phyloP scores from a whole-genome alignment of 495 filamentous ascomycete species.

The Penicillium crystallinum region DNA sequence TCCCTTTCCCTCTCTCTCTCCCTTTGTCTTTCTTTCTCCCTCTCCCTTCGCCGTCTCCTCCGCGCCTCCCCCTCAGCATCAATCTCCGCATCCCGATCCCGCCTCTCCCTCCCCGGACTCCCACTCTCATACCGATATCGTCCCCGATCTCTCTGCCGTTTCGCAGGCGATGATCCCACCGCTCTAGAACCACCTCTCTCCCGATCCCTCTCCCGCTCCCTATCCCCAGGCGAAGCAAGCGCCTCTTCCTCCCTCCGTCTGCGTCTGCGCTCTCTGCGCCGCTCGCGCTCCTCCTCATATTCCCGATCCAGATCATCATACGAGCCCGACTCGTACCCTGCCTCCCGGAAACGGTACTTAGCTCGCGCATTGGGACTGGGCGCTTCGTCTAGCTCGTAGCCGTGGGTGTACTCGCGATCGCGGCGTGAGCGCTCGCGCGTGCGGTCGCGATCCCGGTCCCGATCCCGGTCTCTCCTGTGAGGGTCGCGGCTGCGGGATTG shows the following conservation, averaged over 20 bases:
- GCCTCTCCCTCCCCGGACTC: slow-evolving; percentile 21
- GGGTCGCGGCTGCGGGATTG: slow-evolving; percentile 40
- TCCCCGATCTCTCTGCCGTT: slow-evolving; percentile 27
- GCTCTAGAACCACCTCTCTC: slow-evolving; percentile 28
- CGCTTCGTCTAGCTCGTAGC: slow-evolving; percentile 11
- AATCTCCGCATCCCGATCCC: slow-evolving; percentile 12
- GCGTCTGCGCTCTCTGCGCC: slow-evolving; percentile 11
- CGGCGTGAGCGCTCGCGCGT: slow-evolving; percentile 21
- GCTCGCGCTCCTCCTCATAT: slow-evolving; percentile 16
- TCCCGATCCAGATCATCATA: slow-evolving; percentile 5
- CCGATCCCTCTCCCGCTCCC: slow-evolving; percentile 6
- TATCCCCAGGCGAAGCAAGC: slow-evolving; percentile 11
- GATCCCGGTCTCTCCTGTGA: slow-evolving; percentile 20
- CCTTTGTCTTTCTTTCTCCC: slow-evolving; percentile 18
- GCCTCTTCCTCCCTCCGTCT: slow-evolving; percentile 14
- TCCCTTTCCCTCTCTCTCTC: slow-evolving; percentile 13
- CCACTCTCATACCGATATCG: slow-evolving; percentile 16
- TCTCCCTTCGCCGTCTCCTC: slow-evolving; percentile 12
- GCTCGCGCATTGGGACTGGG: slow-evolving; percentile 15
- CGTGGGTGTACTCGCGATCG: slow-evolving; percentile 27
- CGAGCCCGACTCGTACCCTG: slow-evolving; percentile 20
- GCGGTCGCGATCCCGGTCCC: slow-evolving; percentile 38
- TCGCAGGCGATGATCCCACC: slow-evolving; percentile 33
- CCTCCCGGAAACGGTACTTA: slow-evolving; percentile 23
- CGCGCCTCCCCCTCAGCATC: slow-evolving; percentile 15